These are phyloP conservation scores for Seiridium cupressi DNA, from an alignment of 2,329 filamentous ascomycete genomes.

Conservation along the genomic window DNA sequence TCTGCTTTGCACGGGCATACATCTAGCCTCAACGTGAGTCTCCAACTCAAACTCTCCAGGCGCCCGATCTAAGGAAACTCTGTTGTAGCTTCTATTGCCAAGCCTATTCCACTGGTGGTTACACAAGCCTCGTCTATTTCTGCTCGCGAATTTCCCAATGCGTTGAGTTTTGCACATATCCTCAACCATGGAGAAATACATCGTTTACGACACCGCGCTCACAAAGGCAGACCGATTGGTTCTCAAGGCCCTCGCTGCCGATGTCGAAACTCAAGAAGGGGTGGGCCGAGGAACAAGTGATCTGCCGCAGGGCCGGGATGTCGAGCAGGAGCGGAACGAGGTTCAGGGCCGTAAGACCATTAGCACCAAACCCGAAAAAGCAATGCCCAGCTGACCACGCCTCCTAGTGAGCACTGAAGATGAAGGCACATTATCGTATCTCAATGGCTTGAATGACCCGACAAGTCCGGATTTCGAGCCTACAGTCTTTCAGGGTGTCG, in stretches of 20 bases:
- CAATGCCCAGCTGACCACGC: background rate
- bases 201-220: slow-evolving; percentile 6
- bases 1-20: background rate
- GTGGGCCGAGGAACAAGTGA: background rate
- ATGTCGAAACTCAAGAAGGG: background rate
- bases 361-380: background rate
- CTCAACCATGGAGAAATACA: slow-evolving; percentile 7
- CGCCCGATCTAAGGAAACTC: background rate
- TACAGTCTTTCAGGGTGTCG: slow-evolving; percentile 53
- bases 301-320: background rate
- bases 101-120: no score
- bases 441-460: slow-evolving; percentile 46
- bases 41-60: no score
- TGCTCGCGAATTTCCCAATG: background rate
- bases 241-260: slow-evolving; percentile 3
- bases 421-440: background rate
- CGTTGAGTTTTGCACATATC: background rate
- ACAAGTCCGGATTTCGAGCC: slow-evolving; percentile 47
- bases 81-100: background rate
- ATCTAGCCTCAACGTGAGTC: no score
- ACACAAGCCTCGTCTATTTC: background rate
- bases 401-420: background rate
- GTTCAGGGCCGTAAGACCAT: background rate
- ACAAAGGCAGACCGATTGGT: slow-evolving; percentile 7
- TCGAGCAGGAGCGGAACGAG: background rate